Percentiles rank a stretch among this genome's conserved stretches.
phyloP scores from a whole-genome alignment of 371 early-diverging fungal genomes.

The Mucor circinelloides region DNA sequence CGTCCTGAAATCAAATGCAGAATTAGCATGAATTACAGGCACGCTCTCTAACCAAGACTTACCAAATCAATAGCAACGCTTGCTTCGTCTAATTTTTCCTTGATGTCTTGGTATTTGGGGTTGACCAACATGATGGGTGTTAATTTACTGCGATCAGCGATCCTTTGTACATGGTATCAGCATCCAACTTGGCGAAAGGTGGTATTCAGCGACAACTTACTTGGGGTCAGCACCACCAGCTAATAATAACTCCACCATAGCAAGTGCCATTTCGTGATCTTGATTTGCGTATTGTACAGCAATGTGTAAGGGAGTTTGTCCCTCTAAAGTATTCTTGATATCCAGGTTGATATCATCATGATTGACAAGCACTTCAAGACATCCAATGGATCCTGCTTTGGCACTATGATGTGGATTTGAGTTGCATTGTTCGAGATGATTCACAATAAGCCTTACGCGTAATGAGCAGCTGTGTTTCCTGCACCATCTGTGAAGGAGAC shows the following conservation, averaged over 20 bases:
- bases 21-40: background rate
- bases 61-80: slow-evolving; percentile 35
- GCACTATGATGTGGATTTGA: slow-evolving; percentile 45
- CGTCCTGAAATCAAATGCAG: slow-evolving; percentile 14
- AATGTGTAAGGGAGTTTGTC: slow-evolving; percentile 68
- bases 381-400: slow-evolving; percentile 57
- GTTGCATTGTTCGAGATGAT: background rate
- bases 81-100: slow-evolving; percentile 28
- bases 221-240: slow-evolving; percentile 58
- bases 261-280: slow-evolving; percentile 49
- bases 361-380: slow-evolving; percentile 58
- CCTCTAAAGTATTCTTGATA: slow-evolving; percentile 55
- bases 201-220: slow-evolving; percentile 11
- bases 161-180: slow-evolving; percentile 12
- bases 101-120: slow-evolving; percentile 32
- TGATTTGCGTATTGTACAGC: slow-evolving; percentile 55
- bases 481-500: slow-evolving; percentile 62
- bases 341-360: slow-evolving; percentile 59
- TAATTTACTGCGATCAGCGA: slow-evolving; percentile 38
- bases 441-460: slow-evolving; percentile 54
- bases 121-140: slow-evolving; percentile 40
- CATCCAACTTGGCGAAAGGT: background rate
- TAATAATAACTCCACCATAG: slow-evolving; percentile 59
- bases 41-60: slow-evolving; percentile 3
- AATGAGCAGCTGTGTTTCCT: slow-evolving; percentile 71